Evolutionary conservation across 495 filamentous ascomycete species (phyloP), one percentile per base, ranked within the genome.

Genomic region (Aspergillus sclerotioniger): DNA sequence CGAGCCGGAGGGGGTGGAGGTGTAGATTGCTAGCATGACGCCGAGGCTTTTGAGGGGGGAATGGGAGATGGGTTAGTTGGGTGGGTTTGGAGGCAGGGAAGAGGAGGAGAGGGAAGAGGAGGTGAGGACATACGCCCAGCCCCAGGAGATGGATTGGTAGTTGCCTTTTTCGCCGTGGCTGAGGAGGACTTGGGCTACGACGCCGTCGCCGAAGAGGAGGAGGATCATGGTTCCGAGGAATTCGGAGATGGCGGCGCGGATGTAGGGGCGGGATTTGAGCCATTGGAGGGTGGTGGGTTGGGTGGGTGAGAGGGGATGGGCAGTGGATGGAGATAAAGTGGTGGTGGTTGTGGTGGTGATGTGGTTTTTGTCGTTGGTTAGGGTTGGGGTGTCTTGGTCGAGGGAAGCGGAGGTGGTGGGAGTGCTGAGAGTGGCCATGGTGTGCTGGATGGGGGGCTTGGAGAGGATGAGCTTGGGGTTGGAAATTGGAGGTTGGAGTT

Each of bases 11-110:
- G 80, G 71, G 32, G 82, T 82, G 48, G 79, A 81, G 9, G 78
- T 76, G 60, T 88, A 88, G 33, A 87, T 77, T n/a, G 84, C 86
- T 1, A 89, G 73, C 84, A 88, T 86, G 25, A 87, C 82, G 3
- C 82, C 86, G 33, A 79, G 65, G 48, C 74, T 76, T 51, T 8
- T 12, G 8, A 20, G 4, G 32, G 21, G 15, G n/a, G 6, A 12
- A n/a, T n/a, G n/a, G n/a, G 32, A 3, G 25, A 15, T 31, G 12
- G 28, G 15, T 29, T 49, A 2, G 56, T 65, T 58, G 67, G 13
- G 46, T 15, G 20, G 6, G 13, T 3, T 5, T 49, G 21, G 17
- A 17, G 15, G 19, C 15, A 1, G 21, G 6, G 1, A 9, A 17
- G 20, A 21, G 46, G 49, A 35, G 16, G 32, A 19, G 8, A 55